Percentiles rank a stretch among this genome's conserved stretches.
Evolutionary conservation across 2,329 filamentous ascomycete genomes (phyloP).

Genomic region (Pseudocercospora vitis): DNA sequence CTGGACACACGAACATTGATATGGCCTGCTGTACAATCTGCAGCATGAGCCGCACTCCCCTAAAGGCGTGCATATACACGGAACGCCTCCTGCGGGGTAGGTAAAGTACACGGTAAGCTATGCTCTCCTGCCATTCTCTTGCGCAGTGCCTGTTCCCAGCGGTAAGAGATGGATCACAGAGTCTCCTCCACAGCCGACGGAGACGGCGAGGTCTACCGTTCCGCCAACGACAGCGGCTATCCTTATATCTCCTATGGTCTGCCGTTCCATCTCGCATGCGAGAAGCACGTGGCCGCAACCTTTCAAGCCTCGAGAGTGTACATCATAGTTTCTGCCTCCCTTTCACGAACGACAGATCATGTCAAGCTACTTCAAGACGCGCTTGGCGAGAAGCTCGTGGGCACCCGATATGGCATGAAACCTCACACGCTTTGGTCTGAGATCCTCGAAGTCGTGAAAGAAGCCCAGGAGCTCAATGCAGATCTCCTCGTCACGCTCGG

Average conservation of each 20-base stretch:
- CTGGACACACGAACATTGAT: too few relatives aligned
- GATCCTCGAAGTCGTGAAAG: constrained; percentile 50
- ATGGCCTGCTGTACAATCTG: too few relatives aligned
- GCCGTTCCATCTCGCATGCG: constrained; percentile 47
- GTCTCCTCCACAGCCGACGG: not conserved
- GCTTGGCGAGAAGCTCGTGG: constrained; percentile 47
- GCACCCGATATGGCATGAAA: constrained; percentile 52
- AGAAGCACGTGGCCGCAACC: constrained; percentile 47
- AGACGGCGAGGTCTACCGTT: constrained; percentile 15
- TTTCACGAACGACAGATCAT: constrained; percentile 49
- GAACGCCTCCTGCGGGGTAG: not conserved
- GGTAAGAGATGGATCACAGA: constrained; percentile 1
- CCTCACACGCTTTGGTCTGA: constrained; percentile 57
- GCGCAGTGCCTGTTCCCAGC: too few relatives aligned
- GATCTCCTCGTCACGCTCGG: constrained; percentile 58
- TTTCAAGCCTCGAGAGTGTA: constrained; percentile 51
- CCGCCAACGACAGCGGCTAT: constrained; percentile 15
- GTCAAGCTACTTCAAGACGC: constrained; percentile 44
- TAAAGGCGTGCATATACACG: not conserved
- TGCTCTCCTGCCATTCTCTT: too few relatives aligned
- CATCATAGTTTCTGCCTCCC: constrained; percentile 53
- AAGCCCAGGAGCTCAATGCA: constrained; percentile 41
- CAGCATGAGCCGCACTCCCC: too few relatives aligned
- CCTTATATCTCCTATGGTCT: constrained; percentile 52
- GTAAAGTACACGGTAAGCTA: not conserved